Conservation (phyloP, 345 rosid species). For the Hibiscus mutabilis region DNA sequence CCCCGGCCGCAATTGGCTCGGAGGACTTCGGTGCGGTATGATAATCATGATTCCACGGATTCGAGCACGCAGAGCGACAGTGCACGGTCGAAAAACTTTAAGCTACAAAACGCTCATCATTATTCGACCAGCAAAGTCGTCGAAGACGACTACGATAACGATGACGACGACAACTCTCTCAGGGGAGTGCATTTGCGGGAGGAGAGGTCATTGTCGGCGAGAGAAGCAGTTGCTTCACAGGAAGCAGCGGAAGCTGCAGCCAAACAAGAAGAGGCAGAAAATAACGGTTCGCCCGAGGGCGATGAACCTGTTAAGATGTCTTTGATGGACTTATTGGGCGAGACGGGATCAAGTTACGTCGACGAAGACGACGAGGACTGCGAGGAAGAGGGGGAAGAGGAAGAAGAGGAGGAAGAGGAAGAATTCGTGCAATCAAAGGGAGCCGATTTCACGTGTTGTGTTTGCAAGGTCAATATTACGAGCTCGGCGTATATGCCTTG, state of each 20-base stretch:
- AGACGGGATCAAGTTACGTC: constrained; percentile 38
- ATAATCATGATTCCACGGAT: constrained; percentile 24
- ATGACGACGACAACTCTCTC: constrained; percentile 25
- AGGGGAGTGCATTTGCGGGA: constrained; percentile 30
- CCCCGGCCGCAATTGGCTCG: constrained; percentile 9
- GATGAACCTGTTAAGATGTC: constrained; percentile 61
- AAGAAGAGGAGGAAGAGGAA: constrained; percentile 17
- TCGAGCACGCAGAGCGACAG: background rate
- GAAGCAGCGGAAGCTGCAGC: constrained; percentile 47
- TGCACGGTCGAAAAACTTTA: background rate
- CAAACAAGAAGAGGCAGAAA: constrained; percentile 19
- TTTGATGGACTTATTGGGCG: constrained; percentile 79
- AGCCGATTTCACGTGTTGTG: constrained; percentile 59
- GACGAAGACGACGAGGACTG: constrained; percentile 39
- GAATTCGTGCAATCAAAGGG: constrained; percentile 22
- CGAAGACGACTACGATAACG: constrained; percentile 25
- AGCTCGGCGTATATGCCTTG: constrained; percentile 88
- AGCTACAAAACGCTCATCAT: constrained; percentile 26
- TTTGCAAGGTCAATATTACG: constrained; percentile 75
- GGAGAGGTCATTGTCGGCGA: constrained; percentile 54
- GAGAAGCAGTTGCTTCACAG: constrained; percentile 79
- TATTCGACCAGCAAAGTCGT: background rate
- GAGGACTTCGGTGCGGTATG: constrained; percentile 20
- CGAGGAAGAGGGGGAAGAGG: constrained; percentile 30
- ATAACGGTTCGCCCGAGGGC: background rate